phyloP scores from a whole-genome alignment of 306 rosid genomes.

The Medicago lupulina region DNA sequence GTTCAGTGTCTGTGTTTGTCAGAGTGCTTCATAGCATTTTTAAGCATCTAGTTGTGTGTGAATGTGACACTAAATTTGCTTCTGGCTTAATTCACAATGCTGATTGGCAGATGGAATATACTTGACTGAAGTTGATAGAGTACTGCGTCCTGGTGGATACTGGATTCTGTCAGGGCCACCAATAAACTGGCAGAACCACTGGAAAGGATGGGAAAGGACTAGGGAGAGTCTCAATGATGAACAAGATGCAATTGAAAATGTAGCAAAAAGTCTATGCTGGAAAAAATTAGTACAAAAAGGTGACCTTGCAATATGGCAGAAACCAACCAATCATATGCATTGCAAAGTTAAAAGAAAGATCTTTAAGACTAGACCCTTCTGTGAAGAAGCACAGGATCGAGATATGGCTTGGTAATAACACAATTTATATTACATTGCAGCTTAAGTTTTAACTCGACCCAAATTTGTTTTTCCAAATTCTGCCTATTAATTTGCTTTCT shows the following conservation, averaged over 20 bases:
- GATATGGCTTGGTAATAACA: conserved; percentile 83
- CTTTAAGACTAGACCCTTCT: conserved; percentile 72
- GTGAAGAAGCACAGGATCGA: conserved; percentile 65
- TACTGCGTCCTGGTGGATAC: conserved; percentile 94
- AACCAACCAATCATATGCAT: conserved; percentile 83
- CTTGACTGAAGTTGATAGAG: conserved; percentile 83
- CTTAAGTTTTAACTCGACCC: no score
- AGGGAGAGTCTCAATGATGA: conserved; percentile 68
- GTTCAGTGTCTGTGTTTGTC: no score
- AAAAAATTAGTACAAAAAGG: conserved; percentile 70
- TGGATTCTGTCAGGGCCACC: conserved; percentile 99
- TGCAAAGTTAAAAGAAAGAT: conserved; percentile 65
- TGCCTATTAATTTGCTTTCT: not conserved
- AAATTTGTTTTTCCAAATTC: no score
- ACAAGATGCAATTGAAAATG: conserved; percentile 71
- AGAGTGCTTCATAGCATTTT: not conserved
- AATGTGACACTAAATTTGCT: not conserved
- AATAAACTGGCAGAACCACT: conserved; percentile 81
- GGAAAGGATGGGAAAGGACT: conserved; percentile 91
- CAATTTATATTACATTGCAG: no score
- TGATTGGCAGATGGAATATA: conserved; percentile 70
- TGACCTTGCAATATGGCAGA: conserved; percentile 96
- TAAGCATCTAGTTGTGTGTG: not conserved
- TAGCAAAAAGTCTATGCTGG: conserved; percentile 89
- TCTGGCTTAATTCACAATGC: not conserved